Base-by-base conservation (phyloP, 805 yeast genomes). In the Pichia cabralensis region DNA sequence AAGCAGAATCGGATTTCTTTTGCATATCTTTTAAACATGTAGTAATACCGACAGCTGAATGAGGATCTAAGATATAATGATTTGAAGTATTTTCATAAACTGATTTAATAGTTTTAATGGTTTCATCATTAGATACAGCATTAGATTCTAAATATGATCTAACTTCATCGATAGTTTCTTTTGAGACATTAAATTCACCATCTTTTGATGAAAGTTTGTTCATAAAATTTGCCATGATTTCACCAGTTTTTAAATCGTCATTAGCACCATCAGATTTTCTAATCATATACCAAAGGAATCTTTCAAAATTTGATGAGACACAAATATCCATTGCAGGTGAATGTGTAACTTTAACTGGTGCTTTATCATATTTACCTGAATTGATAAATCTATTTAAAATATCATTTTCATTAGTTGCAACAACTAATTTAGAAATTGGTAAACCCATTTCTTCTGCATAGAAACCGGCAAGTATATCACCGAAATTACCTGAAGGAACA, bases 241-340 rank as follows among this genome's bases (percentile, higher is more conserved):
- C 61, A 45, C 97, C 96, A 10, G 98, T 92, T 54, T 71, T 72
- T 28, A 51, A 49, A 42, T 75, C 70, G 46, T 76, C 76, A 39
- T 71, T 67, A 25, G 55, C 60, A 17, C 80, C 74, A 27, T 69
- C 65, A 36, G 80, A 69, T 49, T 81, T 79, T 56, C 88, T 76
- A 19, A 88, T 82, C 55, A 88, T 71, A 55, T 83, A 86, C 98
- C 98, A 92, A 47, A 92, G 67, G 55, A 88, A 74, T 62, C 99
- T 80, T 67, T 92, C 99, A 53, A 92, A 92, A 61, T 92, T 92
- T 19, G 95, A 82, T 13, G 96, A 85, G 38, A 92, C 84, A 49
- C 85, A 72, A 51, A 92, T 92, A 60, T 92, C 99, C 99, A 92
- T 92, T 29, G 99, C 99, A 44, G 99, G 99, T 3, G 96, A 84